phyloP scores from a whole-genome alignment of 371 early-diverging fungal genomes.

The Syncephalis plumigaleata region DNA sequence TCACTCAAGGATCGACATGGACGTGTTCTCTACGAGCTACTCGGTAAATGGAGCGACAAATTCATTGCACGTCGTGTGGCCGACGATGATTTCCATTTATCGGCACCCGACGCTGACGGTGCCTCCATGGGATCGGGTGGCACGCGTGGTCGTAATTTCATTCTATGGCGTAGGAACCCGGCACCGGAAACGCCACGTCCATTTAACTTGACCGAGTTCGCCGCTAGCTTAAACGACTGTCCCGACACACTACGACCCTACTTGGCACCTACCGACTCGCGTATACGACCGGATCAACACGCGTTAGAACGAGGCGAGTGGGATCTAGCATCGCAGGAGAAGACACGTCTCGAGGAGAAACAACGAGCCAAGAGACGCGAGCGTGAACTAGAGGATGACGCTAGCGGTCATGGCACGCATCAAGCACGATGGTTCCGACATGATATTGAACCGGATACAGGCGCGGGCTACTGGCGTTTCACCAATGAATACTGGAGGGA shows the following conservation, averaged over 20 bases:
- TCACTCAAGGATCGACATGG: slow-evolving; percentile 32
- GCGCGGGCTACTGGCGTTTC: slow-evolving; percentile 43
- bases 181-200: slow-evolving; percentile 21
- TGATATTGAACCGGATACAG: slow-evolving; percentile 40
- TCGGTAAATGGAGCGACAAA: slow-evolving; percentile 51
- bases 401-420: slow-evolving; percentile 22
- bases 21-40: slow-evolving; percentile 31
- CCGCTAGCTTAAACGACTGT: slow-evolving; percentile 53
- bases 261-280: slow-evolving; percentile 59
- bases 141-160: slow-evolving; percentile 3
- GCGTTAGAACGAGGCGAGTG: slow-evolving; percentile 53
- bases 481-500: slow-evolving; percentile 40
- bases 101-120: slow-evolving; percentile 19
- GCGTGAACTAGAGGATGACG: slow-evolving; percentile 25
- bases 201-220: slow-evolving; percentile 61
- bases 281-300: slow-evolving; percentile 62
- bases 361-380: slow-evolving; percentile 41
- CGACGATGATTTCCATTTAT: slow-evolving; percentile 9
- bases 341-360: slow-evolving; percentile 47
- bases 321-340: slow-evolving; percentile 41
- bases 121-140: slow-evolving; percentile 11
- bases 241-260: slow-evolving; percentile 22
- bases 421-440: slow-evolving; percentile 57
- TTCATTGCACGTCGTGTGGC: slow-evolving; percentile 33
- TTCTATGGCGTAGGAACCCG: slow-evolving; percentile 47